phyloP scores from a whole-genome alignment of 257 asterid genomes.

The Lycium ferocissimum region DNA sequence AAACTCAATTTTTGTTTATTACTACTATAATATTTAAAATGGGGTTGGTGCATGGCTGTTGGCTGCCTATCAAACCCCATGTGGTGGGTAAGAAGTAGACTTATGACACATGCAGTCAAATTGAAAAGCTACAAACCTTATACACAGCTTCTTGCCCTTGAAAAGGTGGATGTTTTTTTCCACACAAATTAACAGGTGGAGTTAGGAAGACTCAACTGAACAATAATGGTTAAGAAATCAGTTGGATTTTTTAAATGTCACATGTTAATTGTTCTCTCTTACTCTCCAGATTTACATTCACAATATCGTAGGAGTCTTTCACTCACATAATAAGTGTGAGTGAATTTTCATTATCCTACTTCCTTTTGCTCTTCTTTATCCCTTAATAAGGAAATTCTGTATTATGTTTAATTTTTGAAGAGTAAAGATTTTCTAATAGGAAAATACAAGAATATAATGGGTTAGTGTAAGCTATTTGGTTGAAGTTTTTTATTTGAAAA shows the following conservation, averaged over 20 bases:
- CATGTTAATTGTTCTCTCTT: background rate
- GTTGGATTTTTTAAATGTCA: background rate
- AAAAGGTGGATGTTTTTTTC: background rate
- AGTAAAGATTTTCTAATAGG: background rate
- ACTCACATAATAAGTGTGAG: background rate
- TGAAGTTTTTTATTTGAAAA: background rate
- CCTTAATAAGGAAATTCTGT: background rate
- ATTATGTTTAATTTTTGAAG: background rate
- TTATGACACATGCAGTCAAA: background rate
- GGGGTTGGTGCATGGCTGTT: slow-evolving; percentile 28
- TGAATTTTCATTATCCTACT: too few species aligned
- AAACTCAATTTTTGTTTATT: background rate
- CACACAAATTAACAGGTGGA: background rate
- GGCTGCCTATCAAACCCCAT: slow-evolving; percentile 23
- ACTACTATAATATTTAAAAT: background rate
- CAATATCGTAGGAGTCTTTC: background rate
- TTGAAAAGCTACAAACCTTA: slow-evolving; percentile 16
- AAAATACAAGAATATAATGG: background rate
- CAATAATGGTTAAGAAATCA: background rate
- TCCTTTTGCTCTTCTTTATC: background rate
- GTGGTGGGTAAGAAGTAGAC: slow-evolving; percentile 30
- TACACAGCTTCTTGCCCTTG: background rate
- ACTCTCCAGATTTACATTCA: background rate
- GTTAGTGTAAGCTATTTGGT: background rate
- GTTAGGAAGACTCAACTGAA: background rate